These are phyloP conservation scores for Teunomyces kruisii DNA, from an alignment of 805 yeast species.

Conservation along the genomic window DNA sequence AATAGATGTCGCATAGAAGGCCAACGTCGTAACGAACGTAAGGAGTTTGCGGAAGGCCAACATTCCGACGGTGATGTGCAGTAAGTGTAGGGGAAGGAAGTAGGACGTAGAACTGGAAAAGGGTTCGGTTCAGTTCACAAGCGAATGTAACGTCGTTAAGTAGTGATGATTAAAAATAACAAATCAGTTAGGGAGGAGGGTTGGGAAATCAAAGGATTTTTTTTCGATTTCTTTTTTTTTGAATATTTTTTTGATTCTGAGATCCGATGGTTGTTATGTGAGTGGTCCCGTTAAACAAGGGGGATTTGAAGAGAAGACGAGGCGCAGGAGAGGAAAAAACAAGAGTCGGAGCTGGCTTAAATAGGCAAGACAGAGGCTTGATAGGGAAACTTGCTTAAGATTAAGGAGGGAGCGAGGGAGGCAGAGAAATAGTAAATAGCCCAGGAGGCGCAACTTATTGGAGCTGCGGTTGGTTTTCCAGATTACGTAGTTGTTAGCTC, in stretches of 20 bases:
- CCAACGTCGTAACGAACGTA: constrained; percentile 2
- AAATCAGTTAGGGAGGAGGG: background rate
- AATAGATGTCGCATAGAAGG: background rate
- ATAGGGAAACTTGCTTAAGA: no score
- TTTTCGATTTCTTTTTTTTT: constrained; percentile 1
- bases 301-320: background rate
- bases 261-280: background rate
- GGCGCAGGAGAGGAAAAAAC: background rate
- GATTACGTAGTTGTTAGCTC: background rate
- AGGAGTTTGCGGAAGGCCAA: constrained; percentile 1
- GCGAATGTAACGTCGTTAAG: constrained; percentile 3
- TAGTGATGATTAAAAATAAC: background rate
- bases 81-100: background rate
- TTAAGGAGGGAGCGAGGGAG: no score
- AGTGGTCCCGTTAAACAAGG: background rate
- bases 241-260: background rate
- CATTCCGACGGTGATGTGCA: background rate
- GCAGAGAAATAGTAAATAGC: background rate
- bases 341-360: no score
- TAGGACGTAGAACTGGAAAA: background rate
- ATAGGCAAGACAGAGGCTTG: no score
- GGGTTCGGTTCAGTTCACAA: no score
- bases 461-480: background rate
- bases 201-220: background rate
- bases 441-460: background rate